Base-by-base conservation (phyloP, 768 basidiomycete species). In the Mycena alexandri region DNA sequence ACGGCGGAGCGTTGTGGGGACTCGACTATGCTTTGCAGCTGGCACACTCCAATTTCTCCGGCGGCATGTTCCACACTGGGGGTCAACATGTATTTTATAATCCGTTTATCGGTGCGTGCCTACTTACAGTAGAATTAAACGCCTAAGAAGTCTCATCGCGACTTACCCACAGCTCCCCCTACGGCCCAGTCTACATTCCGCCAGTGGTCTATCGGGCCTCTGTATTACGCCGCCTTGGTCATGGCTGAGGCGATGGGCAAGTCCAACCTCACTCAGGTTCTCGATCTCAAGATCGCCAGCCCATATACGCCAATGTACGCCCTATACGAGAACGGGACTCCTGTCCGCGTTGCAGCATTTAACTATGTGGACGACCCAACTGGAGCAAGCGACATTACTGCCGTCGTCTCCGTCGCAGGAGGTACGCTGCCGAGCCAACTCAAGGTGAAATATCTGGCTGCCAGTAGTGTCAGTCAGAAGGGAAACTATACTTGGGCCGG, bases 401-500 rank as follows among this genome's bases (percentile, higher is more conserved):
- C 84, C 8, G 82, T 79, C 9, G 79, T 93, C 52, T 78, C 83
- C 8, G 72, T 88, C 24, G 79, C 78, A 8, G 85, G 84, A 3
- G 80, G 77, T 38, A 43, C 46, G 46, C 21, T 36, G 0, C 88
- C 87, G 3, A 57, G 79, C 11, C 75, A 78, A 24, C 85, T 91
- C 25, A 80, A 79, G 65, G 86, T 89, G 70, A 88, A 88, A 80
- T 65, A 65, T 16, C 80, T 91, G n/a, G 60, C 70, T 0, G 90
- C 92, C 0, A 72, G 29, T 29, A 29, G 29, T 79, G 0, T 84
- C 84, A 0, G 88, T 92, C 84, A 87, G 68, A 89, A 86, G 75
- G 83, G 80, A 51, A 87, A 91, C 71, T 86, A 92, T 58, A 89
- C 87, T 1, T 94, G 93, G 92, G 93, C 91, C 2, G 87, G 88